Percentiles rank a stretch among this genome's conserved stretches.
These are phyloP conservation scores for Naganishia vishniacii DNA, from an alignment of 768 basidiomycete species.

Conservation along the genomic window DNA sequence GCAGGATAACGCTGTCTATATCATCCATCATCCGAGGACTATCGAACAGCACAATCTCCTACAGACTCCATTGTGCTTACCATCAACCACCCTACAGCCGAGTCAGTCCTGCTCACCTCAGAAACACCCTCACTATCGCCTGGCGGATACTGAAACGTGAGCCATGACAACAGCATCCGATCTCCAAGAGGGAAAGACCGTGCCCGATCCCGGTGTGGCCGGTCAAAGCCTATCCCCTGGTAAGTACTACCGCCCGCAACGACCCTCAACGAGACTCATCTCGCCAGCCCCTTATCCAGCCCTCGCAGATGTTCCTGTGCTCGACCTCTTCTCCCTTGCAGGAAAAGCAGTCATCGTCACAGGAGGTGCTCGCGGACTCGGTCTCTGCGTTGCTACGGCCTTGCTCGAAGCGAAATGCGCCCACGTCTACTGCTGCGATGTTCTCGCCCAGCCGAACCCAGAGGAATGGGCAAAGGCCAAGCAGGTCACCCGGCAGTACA, in stretches of 20 bases:
- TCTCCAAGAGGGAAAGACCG: background rate
- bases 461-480: conserved; percentile 33
- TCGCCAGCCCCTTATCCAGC: background rate
- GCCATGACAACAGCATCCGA: background rate
- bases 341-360: conserved; percentile 37
- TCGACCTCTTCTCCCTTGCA: conserved; percentile 36
- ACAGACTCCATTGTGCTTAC: too few species aligned
- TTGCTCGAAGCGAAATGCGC: conserved; percentile 38
- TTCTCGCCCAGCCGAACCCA: conserved; percentile 34
- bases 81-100: too few species aligned
- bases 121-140: too few species aligned
- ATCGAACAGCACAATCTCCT: too few species aligned
- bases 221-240: background rate
- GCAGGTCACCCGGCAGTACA: too few species aligned
- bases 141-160: background rate
- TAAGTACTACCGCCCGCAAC: background rate
- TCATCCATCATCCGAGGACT: too few species aligned
- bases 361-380: conserved; percentile 39
- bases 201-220: background rate
- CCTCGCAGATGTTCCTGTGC: conserved; percentile 27
- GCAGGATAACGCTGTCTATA: too few species aligned
- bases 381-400: conserved; percentile 38
- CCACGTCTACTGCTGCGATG: too few species aligned
- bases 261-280: too few species aligned
- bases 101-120: too few species aligned